Base-by-base conservation (phyloP, 768 basidiomycete species). In the Russula lepida region DNA sequence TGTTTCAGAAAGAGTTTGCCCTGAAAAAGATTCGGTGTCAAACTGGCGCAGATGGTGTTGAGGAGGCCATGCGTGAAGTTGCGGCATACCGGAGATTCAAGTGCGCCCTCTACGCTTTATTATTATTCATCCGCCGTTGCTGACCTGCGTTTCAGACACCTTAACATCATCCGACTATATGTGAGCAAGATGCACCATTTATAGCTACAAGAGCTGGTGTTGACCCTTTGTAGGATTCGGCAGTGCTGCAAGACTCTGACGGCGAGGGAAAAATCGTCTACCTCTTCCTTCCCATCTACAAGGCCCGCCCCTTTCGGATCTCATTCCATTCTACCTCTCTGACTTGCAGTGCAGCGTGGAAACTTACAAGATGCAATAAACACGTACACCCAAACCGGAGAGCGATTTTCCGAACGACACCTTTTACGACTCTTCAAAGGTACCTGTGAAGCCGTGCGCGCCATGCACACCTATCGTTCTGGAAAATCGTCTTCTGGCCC, bases 21-120 rank as follows among this genome's bases (percentile, higher is more conserved):
- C 77, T 99, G 64, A 99, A 99, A 79, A 98, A 97, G 75, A 95
- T 97, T 70, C 81, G 93, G 47, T 95, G 93, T 78, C 92, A 92
- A 1, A 88, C 87, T 44, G 92, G 92, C 8, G 77, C 82, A 6
- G 93, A 95, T 57, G 87, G 86, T 11, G 92, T 98, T 59, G 87
- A 88, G 68, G 91, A 92, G 70, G 90, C 85, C 4, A 86, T 92
- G 89, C 79, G 84, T 53, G 92, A 92, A 71, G 87, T 92, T 2
- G 92, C 95, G 71, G 95, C 97, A 0, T 97, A 97, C 72, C 79
- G 93, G 69, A 82, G 95, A 61, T 98, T 98, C 79, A 90, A 85
- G 91, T 91, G 71, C 74, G 87, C 78, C 25, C 43, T 41, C 51
- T 15, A 4, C 54, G n/a, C 35, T 15, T n/a, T 32, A 32, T 23